Percentiles rank a stretch among this genome's conserved stretches.
Conservation (phyloP, 768 basidiomycete species). For the Suillus bovinus region DNA sequence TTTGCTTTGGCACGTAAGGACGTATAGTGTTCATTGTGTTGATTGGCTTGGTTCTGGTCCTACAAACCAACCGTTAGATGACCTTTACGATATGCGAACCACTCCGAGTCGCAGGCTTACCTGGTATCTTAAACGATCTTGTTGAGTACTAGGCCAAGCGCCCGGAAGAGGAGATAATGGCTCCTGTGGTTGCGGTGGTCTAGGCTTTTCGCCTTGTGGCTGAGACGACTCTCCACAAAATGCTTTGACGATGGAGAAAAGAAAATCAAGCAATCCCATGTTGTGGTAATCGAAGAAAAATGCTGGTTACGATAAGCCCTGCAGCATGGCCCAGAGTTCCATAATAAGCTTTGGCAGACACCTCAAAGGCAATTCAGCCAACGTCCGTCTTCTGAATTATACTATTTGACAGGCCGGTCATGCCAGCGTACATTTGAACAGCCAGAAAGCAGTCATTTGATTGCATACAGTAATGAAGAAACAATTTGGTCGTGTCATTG, state of each 20-base stretch:
- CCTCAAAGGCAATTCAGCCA: not conserved
- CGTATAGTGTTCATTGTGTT: conserved; percentile 67
- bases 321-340: not conserved
- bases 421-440: not conserved
- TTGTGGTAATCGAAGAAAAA: conserved; percentile 7
- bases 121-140: conserved; percentile 18
- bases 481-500: not conserved
- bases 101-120: conserved; percentile 14
- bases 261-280: conserved; percentile 27
- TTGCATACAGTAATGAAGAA: not conserved
- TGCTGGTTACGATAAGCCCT: not conserved
- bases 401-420: not conserved
- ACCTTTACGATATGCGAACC: not conserved
- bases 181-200: conserved; percentile 2
- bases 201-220: conserved; percentile 10
- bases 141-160: conserved; percentile 12
- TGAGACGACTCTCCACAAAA: conserved; percentile 26
- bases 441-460: not conserved
- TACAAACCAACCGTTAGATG: conserved; percentile 18
- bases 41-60: conserved; percentile 64
- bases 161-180: conserved; percentile 12
- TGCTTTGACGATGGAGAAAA: conserved; percentile 22
- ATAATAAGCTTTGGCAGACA: not conserved
- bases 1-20: conserved; percentile 74
- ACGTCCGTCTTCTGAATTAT: not conserved